A percentile compares a stretch with the other conserved stretches of the same genome.
Conservation (phyloP, 208 protist genomes). For the Phytomonas serpens region DNA sequence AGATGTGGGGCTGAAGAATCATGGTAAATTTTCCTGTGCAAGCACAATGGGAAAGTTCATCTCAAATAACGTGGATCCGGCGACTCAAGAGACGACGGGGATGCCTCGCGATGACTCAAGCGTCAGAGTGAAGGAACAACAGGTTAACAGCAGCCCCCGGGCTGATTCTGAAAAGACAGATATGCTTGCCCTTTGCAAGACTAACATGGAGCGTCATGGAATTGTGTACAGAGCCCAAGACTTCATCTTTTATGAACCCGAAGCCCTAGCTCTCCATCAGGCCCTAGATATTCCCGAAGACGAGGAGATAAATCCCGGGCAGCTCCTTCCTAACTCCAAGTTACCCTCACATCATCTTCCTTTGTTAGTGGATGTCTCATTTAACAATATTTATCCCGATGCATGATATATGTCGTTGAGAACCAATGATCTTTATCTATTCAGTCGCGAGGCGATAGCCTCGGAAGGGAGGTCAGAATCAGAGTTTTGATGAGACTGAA, state of each 20-base stretch:
- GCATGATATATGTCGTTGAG: slow-evolving; percentile 16
- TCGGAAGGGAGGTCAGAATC: neutral
- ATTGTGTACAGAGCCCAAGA: slow-evolving; percentile 65
- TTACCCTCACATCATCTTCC: slow-evolving; percentile 78
- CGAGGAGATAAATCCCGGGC: slow-evolving; percentile 29
- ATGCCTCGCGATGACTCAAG: neutral
- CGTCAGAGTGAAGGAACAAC: neutral
- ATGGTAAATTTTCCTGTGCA: slow-evolving; percentile 25
- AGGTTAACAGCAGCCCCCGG: neutral
- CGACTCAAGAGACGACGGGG: neutral
- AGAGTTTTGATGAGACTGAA: neutral
- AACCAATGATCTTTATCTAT: neutral
- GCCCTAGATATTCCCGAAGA: slow-evolving; percentile 74
- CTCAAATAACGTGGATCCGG: neutral
- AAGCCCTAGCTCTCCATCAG: slow-evolving; percentile 59
- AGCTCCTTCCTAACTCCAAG: slow-evolving; percentile 57
- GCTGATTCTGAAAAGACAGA: neutral
- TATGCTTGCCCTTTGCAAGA: slow-evolving; percentile 16
- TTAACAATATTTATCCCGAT: slow-evolving; percentile 62
- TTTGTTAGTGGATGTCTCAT: slow-evolving; percentile 74
- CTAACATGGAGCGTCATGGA: slow-evolving; percentile 8
- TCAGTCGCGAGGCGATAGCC: no score
- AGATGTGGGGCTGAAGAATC: slow-evolving; percentile 12
- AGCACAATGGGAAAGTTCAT: neutral
- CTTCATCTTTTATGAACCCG: slow-evolving; percentile 80